These are phyloP conservation scores for Aspergillus fructus DNA, from an alignment of 2,329 filamentous ascomycete species.

Conservation along the genomic window DNA sequence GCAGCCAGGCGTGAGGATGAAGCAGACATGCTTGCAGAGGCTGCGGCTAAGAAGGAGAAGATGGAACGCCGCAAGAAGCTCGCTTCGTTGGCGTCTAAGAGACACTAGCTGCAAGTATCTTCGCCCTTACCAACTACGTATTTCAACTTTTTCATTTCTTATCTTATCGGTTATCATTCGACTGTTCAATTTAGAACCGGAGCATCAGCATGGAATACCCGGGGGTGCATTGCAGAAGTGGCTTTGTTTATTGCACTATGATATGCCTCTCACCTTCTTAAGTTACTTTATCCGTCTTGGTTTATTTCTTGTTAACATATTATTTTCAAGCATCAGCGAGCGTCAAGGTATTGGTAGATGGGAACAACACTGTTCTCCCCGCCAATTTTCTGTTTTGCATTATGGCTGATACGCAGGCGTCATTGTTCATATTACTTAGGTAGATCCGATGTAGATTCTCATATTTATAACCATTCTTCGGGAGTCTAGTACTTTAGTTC, in stretches of 20 bases:
- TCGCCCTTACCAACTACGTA: not conserved
- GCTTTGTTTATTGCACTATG: conserved; percentile 8
- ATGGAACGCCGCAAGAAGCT: conserved; percentile 46
- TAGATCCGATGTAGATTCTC: conserved; percentile 9
- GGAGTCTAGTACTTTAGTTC: not conserved
- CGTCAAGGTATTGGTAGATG: conserved; percentile 30
- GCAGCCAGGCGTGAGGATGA: conserved; percentile 48
- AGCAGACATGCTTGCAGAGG: conserved; percentile 44
- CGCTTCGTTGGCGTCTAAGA: conserved; percentile 37
- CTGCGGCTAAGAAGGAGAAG: conserved; percentile 47
- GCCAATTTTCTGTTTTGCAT: conserved; percentile 4
- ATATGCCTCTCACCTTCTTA: conserved; percentile 6
- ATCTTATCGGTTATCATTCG: not conserved
- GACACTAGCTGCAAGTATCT: conserved; percentile 20
- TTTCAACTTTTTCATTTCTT: not conserved
- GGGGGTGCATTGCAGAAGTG: conserved; percentile 23
- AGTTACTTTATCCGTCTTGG: conserved; percentile 9
- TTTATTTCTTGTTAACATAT: conserved; percentile 11
- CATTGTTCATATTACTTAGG: conserved; percentile 2
- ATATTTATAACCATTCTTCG: not conserved
- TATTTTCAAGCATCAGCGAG: conserved; percentile 32
- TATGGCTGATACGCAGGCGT: conserved; percentile 10
- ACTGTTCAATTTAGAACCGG: conserved; percentile 17
- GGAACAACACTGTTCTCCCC: conserved; percentile 15
- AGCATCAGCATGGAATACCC: conserved; percentile 30